phyloP scores from a whole-genome alignment of 83 land plant species.

The Picea abies region DNA sequence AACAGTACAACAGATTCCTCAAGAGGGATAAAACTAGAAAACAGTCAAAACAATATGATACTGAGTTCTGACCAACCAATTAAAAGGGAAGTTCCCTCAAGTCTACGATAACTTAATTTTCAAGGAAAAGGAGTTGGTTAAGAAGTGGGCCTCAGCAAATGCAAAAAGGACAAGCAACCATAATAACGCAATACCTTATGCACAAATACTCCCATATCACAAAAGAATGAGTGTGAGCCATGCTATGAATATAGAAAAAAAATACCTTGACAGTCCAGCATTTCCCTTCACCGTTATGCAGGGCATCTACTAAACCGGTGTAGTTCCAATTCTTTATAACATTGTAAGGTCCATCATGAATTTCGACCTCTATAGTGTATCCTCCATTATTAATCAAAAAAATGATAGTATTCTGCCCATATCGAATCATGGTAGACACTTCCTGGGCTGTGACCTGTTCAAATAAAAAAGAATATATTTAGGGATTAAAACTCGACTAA shows the following conservation, averaged over 20 bases:
- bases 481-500: too few relatives aligned
- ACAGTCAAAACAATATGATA: background rate
- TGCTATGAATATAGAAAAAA: too few relatives aligned
- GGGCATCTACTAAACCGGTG: constrained; percentile 68
- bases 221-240: too few relatives aligned
- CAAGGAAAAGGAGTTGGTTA: too few relatives aligned
- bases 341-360: constrained; percentile 91
- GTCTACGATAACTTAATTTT: too few relatives aligned
- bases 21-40: background rate
- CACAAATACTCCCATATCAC: too few relatives aligned
- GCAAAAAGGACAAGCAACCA: too few relatives aligned
- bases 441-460: constrained; percentile 69
- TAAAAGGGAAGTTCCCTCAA: too few relatives aligned
- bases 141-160: too few relatives aligned
- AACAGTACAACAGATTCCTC: background rate
- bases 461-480: too few relatives aligned
- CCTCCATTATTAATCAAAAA: constrained; percentile 92
- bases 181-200: too few relatives aligned
- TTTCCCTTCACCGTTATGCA: constrained; percentile 65
- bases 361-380: constrained; percentile 81
- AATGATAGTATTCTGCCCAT: constrained; percentile 63
- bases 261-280: constrained; percentile 71
- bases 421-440: constrained; percentile 76
- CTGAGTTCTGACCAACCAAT: constrained; percentile 44
- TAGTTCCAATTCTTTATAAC: constrained; percentile 87